Evolutionary conservation across 345 rosid species (phyloP).

Genomic region (Erucastrum elatum): DNA sequence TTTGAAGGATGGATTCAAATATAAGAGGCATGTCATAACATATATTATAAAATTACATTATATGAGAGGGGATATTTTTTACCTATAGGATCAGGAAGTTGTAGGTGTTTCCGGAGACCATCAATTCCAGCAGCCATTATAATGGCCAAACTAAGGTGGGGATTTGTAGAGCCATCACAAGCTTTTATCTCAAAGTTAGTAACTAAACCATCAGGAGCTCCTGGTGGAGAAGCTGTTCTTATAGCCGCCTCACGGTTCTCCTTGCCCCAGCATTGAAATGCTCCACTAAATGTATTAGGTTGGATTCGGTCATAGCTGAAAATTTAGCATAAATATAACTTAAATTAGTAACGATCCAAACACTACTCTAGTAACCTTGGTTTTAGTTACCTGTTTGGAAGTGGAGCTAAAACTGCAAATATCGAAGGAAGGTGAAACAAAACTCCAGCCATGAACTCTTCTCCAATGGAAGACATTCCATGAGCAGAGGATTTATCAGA

Average conservation of each 20-base stretch:
- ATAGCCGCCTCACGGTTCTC: conserved; percentile 90
- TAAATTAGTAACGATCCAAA: neutral
- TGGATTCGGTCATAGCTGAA: conserved; percentile 89
- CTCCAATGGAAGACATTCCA: conserved; percentile 76
- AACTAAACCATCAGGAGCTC: conserved; percentile 61
- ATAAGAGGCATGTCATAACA: neutral
- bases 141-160: conserved; percentile 74
- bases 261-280: conserved; percentile 98
- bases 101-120: conserved; percentile 72
- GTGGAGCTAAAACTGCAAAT: conserved; percentile 79
- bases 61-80: neutral
- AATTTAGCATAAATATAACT: neutral
- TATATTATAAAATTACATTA: neutral
- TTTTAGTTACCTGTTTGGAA: conserved; percentile 72
- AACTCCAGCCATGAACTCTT: conserved; percentile 93
- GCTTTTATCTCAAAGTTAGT: conserved; percentile 95
- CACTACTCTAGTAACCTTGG: too few species aligned
- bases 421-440: conserved; percentile 85
- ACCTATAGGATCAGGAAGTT: conserved; percentile 81
- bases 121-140: conserved; percentile 87
- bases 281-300: conserved; percentile 95
- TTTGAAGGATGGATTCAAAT: neutral
- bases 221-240: conserved; percentile 93
- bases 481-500: conserved; percentile 60
- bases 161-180: conserved; percentile 91